phyloP scores from a whole-genome alignment of 1,139 yeast genomes.

The Sugiyamaella grinbergsii region DNA sequence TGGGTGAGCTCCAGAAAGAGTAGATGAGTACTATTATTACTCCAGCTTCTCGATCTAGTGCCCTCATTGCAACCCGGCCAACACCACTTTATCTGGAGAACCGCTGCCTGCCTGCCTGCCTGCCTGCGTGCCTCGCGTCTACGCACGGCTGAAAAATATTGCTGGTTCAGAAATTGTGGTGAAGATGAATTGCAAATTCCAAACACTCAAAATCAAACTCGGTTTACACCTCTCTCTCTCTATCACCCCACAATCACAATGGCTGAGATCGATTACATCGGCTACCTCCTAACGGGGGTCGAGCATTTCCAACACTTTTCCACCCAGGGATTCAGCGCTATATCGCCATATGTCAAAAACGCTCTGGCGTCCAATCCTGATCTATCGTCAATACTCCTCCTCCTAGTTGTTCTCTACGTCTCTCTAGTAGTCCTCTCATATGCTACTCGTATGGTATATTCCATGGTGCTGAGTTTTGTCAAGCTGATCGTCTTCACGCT shows the following conservation, averaged over 20 bases:
- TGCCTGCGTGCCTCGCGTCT: no score
- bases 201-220: no score
- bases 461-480: slow-evolving; percentile 33
- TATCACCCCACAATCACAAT: not conserved
- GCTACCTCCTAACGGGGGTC: slow-evolving; percentile 1
- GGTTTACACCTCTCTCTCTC: no score
- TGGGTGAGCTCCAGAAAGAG: no score
- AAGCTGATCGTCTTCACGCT: slow-evolving; percentile 25
- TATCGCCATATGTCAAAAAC: slow-evolving; percentile 25
- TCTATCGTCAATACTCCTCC: slow-evolving; percentile 32
- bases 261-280: slow-evolving; percentile 12
- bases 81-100: no score
- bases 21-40: no score
- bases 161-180: no score
- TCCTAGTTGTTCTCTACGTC: slow-evolving; percentile 36
- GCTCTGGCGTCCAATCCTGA: slow-evolving; percentile 34
- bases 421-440: slow-evolving; percentile 37
- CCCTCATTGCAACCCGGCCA: no score
- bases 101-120: no score
- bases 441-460: slow-evolving; percentile 37
- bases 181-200: no score
- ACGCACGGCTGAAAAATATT: no score
- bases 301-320: slow-evolving; percentile 13
- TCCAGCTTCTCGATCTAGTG: no score
- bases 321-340: slow-evolving; percentile 19